Base-by-base conservation (phyloP, 1,284 basidiomycete genomes). In the Sanghuangporus baumii region DNA sequence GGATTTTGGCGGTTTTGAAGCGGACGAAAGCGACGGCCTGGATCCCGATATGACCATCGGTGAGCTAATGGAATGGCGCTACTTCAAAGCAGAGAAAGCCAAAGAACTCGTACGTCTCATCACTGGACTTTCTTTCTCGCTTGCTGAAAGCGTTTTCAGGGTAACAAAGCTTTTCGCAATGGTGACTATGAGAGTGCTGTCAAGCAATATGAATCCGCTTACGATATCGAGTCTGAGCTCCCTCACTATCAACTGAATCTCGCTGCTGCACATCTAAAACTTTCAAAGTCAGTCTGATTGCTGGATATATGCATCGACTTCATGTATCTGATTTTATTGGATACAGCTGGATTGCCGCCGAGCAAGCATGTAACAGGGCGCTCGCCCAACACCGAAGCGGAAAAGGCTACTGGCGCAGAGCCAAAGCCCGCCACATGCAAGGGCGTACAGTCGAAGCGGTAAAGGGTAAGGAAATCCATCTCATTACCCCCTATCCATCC, bases 171-270 rank as follows among this genome's bases (percentile, higher is more conserved):
- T 0, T 89, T 86, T 72, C 81, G 85, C 51, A 79, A 78, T 61
- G 84, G 83, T 11, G 78, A 86, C 41, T 88, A 78, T 64, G 71
- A 76, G 26, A 67, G 68, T 8, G 87, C 87, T 0, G 80, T 87
- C 60, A 71, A 76, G 62, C 78, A 80, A 57, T 89, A 89, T 70
- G 77, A 82, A 66, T 70, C 74, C 4, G 87, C 87, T 1, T 77
- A 84, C 67, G 69, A 76, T 8, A 84, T 86, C 55, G 87, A 89
- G 69, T 81, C 86, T 8, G 87, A 88, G 70, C 73, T 89, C 65
- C 85, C 87, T 2, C 82, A 86, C 69, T 89, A 89, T 67, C 83
- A 88, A 68, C 79, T 89, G 43, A 89, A 89, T 67, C 76, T 88
- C 18, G 87, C 87, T 2, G 86, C 86, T 4, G 86, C 87, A 1